A percentile compares a stretch with the other conserved stretches of the same genome.
Evolutionary conservation across 805 yeast genomes (phyloP).

Genomic region (Candida orba): DNA sequence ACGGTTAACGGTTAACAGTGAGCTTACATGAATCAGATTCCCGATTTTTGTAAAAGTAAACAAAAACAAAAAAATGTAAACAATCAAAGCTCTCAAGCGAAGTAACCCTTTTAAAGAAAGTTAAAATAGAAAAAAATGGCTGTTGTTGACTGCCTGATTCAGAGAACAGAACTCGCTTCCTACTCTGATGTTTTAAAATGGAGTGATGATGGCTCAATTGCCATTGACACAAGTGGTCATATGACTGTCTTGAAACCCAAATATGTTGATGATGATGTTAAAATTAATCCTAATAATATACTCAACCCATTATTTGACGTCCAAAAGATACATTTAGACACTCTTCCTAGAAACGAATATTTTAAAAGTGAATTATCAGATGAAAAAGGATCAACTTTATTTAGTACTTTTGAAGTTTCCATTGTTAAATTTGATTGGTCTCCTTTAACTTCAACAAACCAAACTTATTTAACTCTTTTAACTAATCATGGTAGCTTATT

Average conservation of each 20-base stretch:
- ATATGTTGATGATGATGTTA: constrained; percentile 6
- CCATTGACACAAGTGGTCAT: constrained; percentile 15
- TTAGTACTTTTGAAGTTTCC: constrained; percentile 9
- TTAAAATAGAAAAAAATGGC: neutral
- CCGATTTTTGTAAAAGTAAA: too few relatives aligned
- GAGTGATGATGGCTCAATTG: constrained; percentile 22
- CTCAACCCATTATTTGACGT: constrained; percentile 14
- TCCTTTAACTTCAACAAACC: constrained; percentile 12
- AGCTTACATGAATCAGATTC: too few relatives aligned
- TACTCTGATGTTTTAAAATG: constrained; percentile 13
- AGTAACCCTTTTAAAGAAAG: too few relatives aligned
- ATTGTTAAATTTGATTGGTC: constrained; percentile 17
- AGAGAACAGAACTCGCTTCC: constrained; percentile 14
- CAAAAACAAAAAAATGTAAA: too few relatives aligned
- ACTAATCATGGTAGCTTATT: constrained; percentile 15
- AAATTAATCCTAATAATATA: constrained; percentile 8
- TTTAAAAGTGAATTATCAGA: constrained; percentile 10
- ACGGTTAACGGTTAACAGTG: too few relatives aligned
- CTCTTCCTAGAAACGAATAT: constrained; percentile 9
- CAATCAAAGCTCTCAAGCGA: too few relatives aligned
- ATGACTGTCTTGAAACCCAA: constrained; percentile 18
- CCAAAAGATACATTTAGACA: constrained; percentile 9
- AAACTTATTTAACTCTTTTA: constrained; percentile 14
- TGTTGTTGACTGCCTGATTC: constrained; percentile 6
- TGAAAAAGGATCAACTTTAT: constrained; percentile 14